Evolutionary conservation across 495 filamentous ascomycete species (phyloP), one percentile per base, ranked within the genome.

Genomic region (Trichoderma virens): DNA sequence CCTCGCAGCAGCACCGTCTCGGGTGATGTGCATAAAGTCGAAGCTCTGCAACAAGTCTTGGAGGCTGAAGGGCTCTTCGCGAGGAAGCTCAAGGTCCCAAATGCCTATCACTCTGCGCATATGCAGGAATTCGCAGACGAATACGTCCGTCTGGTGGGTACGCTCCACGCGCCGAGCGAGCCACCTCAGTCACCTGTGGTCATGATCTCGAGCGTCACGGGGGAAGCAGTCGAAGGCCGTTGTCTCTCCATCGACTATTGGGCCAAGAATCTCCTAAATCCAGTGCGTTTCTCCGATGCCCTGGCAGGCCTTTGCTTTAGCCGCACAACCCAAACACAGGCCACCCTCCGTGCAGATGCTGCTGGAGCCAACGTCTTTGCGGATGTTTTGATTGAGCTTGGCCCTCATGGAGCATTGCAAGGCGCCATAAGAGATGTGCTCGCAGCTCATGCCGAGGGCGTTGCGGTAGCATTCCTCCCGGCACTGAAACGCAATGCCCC

Each of bases 31-130:
- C 64, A 63, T 1, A 71, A 65, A 7, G 72, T 84, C 13, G 67
- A 72, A 0, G 64, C 67, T n/a, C 59, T 74, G 0, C 31, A 73
- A n/a, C 13, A 35, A 25, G 62, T 64, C 28, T 47, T 76, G 1
- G 51, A 69, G 9, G 16, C 64, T n/a, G 65, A 72, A 20, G 59
- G 65, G 3, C 56, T 69, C 4, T 75, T 77, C 59, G 67, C 63
- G n/a, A 47, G 72, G 34, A 66, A 63, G 13, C 64, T 86, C 0
- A 67, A 67, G 8, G 82, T 85, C 5, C 72, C 78, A 13, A 68
- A 73, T 23, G 84, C 83, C 0, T 87, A 82, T 65, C 85, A 87
- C 67, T 85, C 83, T 0, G 72, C 76, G 59, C 79, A 85, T 59
- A 85, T 86, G 77, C 28, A 68, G 8, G 39, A 65, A 5, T 64